Evolutionary conservation across 2,329 filamentous ascomycete species (phyloP).

Genomic region (Trichoderma sp.): DNA sequence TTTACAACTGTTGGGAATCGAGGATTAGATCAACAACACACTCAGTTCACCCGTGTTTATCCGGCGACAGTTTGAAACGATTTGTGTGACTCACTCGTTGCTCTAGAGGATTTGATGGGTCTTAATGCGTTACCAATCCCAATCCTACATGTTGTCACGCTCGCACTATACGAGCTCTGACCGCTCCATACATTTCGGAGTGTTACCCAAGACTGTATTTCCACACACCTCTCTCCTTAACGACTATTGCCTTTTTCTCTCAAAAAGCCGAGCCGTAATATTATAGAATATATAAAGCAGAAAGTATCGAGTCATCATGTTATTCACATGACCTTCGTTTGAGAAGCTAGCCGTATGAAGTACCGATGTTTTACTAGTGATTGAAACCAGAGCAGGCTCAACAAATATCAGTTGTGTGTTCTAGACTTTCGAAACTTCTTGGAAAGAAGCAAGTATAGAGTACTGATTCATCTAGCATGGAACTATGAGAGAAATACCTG

Average conservation of each 20-base stretch:
- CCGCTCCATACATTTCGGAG: background rate
- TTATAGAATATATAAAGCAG: background rate
- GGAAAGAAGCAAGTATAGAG: background rate
- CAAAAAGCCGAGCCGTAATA: background rate
- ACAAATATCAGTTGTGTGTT: background rate
- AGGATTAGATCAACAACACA: background rate
- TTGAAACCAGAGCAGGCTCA: background rate
- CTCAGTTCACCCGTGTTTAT: background rate
- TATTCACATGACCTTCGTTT: background rate
- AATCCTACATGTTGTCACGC: background rate
- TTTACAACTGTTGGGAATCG: background rate
- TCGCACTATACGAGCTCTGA: background rate
- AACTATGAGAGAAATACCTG: background rate
- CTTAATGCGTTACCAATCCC: background rate
- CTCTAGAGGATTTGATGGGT: background rate
- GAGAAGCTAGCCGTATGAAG: background rate
- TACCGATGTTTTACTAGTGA: background rate
- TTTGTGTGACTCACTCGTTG: background rate
- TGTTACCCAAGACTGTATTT: background rate
- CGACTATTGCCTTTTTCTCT: background rate
- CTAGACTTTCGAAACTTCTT: background rate
- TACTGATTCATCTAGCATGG: background rate
- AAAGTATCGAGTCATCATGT: background rate
- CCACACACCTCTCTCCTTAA: background rate
- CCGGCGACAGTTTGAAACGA: background rate